These are phyloP conservation scores for Mollisiaceae sp. DNA, from an alignment of 2,329 filamentous ascomycete genomes.

Conservation along the genomic window DNA sequence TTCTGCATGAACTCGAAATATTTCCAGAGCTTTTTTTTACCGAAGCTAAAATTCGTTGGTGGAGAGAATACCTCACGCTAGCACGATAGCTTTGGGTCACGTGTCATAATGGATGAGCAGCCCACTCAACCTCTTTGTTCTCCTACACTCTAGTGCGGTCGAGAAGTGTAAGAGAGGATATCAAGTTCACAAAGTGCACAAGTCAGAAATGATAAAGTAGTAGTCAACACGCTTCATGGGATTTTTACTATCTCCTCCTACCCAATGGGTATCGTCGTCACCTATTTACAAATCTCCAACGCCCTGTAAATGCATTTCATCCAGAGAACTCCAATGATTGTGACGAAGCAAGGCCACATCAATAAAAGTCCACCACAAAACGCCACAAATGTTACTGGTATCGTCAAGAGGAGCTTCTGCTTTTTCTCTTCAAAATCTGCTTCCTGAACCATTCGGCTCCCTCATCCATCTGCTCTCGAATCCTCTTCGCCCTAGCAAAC, in stretches of 20 bases:
- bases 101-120: background rate
- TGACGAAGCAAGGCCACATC: slow-evolving; percentile 7
- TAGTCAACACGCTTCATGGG: background rate
- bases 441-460: slow-evolving; percentile 39
- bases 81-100: background rate
- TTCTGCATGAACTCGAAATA: slow-evolving; percentile 19
- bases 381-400: slow-evolving; percentile 3
- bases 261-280: slow-evolving; percentile 28
- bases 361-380: background rate
- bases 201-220: background rate
- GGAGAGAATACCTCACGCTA: background rate
- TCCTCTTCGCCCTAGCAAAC: slow-evolving; percentile 41
- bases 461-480: slow-evolving; percentile 44
- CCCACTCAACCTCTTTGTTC: too few species aligned
- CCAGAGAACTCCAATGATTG: slow-evolving; percentile 14
- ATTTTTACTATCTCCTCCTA: slow-evolving; percentile 10
- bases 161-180: too few species aligned
- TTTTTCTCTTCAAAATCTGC: slow-evolving; percentile 29
- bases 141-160: too few species aligned
- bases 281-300: slow-evolving; percentile 18
- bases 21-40: slow-evolving; percentile 18
- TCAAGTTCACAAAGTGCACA: background rate
- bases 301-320: slow-evolving; percentile 28
- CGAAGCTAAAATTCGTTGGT: slow-evolving; percentile 17
- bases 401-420: slow-evolving; percentile 3